phyloP scores from a whole-genome alignment of 1,139 yeast genomes.

The Ogataea hybrid region DNA sequence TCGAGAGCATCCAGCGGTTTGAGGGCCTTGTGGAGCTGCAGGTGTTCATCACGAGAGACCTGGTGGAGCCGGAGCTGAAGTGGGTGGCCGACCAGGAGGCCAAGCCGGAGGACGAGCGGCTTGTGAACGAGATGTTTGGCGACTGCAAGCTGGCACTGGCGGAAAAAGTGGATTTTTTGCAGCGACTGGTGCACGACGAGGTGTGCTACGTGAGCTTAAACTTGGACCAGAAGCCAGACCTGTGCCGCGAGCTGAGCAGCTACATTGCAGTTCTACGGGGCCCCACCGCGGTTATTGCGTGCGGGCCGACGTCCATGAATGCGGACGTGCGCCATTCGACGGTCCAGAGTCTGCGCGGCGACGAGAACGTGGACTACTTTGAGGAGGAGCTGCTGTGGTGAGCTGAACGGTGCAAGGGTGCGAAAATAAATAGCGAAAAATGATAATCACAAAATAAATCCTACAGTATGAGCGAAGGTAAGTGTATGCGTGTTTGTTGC shows the following conservation, averaged over 20 bases:
- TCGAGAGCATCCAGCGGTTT: slow-evolving; percentile 26
- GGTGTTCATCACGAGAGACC: slow-evolving; percentile 27
- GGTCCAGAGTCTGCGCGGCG: slow-evolving; percentile 26
- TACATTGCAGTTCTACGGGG: slow-evolving; percentile 21
- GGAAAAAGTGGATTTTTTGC: slow-evolving; percentile 19
- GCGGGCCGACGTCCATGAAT: slow-evolving; percentile 35
- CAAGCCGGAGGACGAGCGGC: background rate
- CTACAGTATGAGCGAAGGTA: slow-evolving; percentile 12
- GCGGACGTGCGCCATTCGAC: slow-evolving; percentile 33
- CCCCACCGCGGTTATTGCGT: slow-evolving; percentile 33
- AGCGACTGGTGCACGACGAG: slow-evolving; percentile 17
- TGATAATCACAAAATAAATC: background rate
- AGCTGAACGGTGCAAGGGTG: slow-evolving; percentile 9
- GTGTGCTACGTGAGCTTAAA: slow-evolving; percentile 19
- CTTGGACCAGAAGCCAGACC: slow-evolving; percentile 26
- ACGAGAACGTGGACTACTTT: slow-evolving; percentile 32
- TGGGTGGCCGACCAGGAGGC: background rate
- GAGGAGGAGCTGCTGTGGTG: slow-evolving; percentile 38
- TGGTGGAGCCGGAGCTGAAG: slow-evolving; percentile 20
- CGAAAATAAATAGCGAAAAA: background rate
- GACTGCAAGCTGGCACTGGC: background rate
- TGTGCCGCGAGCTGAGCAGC: slow-evolving; percentile 20
- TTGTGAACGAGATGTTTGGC: background rate
- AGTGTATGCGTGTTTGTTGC: slow-evolving; percentile 29
- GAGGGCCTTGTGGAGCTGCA: slow-evolving; percentile 26